Evolutionary conservation across 345 rosid genomes (phyloP).

Genomic region (Pistacia atlantica): DNA sequence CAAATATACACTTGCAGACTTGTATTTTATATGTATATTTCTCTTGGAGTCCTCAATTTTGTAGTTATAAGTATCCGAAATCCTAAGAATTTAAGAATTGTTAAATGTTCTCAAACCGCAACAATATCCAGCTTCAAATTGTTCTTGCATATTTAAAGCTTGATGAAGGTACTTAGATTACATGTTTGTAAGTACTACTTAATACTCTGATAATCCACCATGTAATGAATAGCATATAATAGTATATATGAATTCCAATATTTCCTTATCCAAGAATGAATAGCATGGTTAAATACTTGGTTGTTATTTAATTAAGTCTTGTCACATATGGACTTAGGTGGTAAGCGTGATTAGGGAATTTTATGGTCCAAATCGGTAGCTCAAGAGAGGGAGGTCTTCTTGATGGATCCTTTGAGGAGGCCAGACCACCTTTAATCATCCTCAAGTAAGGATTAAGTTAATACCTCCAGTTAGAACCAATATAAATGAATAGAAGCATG

Average conservation of each 20-base stretch:
- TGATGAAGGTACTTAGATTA: too few relatives aligned
- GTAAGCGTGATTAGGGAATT: slow-evolving; percentile 91
- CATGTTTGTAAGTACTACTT: too few relatives aligned
- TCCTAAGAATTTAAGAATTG: too few relatives aligned
- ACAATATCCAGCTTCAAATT: too few relatives aligned
- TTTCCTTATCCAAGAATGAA: neutral
- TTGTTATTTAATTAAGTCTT: neutral
- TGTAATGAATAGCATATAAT: neutral
- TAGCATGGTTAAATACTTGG: neutral
- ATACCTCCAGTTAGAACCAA: neutral
- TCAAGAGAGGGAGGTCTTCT: slow-evolving; percentile 76
- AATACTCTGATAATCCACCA: too few relatives aligned
- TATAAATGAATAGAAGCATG: neutral
- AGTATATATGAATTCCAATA: neutral
- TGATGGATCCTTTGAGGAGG: slow-evolving; percentile 88
- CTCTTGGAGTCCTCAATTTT: neutral
- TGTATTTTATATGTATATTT: slow-evolving; percentile 1
- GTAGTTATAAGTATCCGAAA: neutral
- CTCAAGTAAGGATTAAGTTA: slow-evolving; percentile 58
- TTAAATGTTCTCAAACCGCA: too few relatives aligned
- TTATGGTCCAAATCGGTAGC: slow-evolving; percentile 82
- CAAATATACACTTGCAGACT: neutral
- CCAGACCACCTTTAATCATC: slow-evolving; percentile 61
- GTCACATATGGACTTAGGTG: slow-evolving; percentile 50
- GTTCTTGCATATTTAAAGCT: too few relatives aligned